Evolutionary conservation across 1,284 basidiomycete genomes (phyloP), one percentile per base, ranked within the genome.

Genomic region (Irpex rosettiformis): DNA sequence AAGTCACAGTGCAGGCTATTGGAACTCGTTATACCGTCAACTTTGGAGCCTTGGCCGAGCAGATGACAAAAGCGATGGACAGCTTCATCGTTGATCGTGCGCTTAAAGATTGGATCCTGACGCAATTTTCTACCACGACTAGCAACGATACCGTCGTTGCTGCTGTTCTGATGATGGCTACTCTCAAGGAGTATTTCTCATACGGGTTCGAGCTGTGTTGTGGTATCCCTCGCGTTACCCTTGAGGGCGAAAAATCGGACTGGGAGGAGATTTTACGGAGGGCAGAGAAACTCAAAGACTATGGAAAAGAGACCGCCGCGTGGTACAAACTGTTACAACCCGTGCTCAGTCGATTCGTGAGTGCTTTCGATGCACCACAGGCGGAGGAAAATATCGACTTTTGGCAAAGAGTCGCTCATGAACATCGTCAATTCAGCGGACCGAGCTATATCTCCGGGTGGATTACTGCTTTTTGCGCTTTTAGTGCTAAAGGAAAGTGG

Each of bases 111-210:
- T 80, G 79, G 78, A 72, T 79, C 29, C 67, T 75, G 10, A 80
- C 81, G 0, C 62, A 71, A 28, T 83, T 81, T 65, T 72, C 75
- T 5, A 82, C 80, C 1, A 82, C 79, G 4, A 79, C 77, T 0
- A 8, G 29, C 0, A 71, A 67, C 16, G 81, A 83, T 55, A 74
- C 65, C 3, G 70, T 72, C 7, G 68, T 76, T 3, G 73, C 68
- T 22, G 70, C 77, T 1, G 71, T 80, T 18, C 62, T 77, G 29
- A 73, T 79, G 75, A 79, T 82, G 77, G 67, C 75, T 2, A 75
- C 71, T 13, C 65, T 78, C 62, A 75, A 78, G 56, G 55, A 69
- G 57, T 79, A 76, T 58, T 79, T 80, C 63, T 43, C 61, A 3
- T 77, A 72, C 62, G 64, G 43, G 7, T 67, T 73, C 28, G 24